Evolutionary conservation across 768 basidiomycete genomes (phyloP), one percentile per base, ranked within the genome.

Genomic region (Suillus americanus): DNA sequence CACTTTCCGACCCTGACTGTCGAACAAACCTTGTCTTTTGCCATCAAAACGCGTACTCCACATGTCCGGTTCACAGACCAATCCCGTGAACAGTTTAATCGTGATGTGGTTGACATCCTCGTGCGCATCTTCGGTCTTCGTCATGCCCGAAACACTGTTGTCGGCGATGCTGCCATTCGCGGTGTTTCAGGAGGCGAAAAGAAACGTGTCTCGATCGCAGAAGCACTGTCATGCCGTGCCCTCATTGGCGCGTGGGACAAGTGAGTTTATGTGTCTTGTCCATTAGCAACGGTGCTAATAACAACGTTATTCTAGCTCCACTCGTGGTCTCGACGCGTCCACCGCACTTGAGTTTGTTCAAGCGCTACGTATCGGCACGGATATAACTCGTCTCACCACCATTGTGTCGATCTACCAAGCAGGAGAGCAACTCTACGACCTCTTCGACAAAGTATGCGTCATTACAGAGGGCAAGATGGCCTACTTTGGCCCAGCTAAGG

Each of bases 361-460:
- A 53, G 88, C 89, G 0, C 77, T 93, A 20, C 84, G 90, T 10
- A 85, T 89, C 45, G 81, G 85, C 1, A 91, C 91, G 1, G 86
- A 91, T 70, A 75, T 84, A 14, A 74, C 78, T 65, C 74, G 77
- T 30, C 62, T 76, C 41, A 72, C 89, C 3, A 93, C 89, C 1
- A 85, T 95, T 62, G 90, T 94, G 25, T 89, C 91, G 2, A 86
- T 95, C 46, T 95, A 95, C 75, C 93, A 95, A 74, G 93, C 93
- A 4, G 88, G 89, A 59, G 91, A 94, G 73, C 80, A 80, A 3
- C 74, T 90, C 0, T 90, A 87, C 64, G 66, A 82, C 48, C 80
- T 83, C 67, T 95, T 91, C 68, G 87, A 91, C 82, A 89, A 90
- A 72, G 87, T 90, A 25, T 83, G 85, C 69, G 78, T 90, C 45